Conservation (phyloP, 202 grass and related monocot genomes). For the Miscanthus sacchariflorus region DNA sequence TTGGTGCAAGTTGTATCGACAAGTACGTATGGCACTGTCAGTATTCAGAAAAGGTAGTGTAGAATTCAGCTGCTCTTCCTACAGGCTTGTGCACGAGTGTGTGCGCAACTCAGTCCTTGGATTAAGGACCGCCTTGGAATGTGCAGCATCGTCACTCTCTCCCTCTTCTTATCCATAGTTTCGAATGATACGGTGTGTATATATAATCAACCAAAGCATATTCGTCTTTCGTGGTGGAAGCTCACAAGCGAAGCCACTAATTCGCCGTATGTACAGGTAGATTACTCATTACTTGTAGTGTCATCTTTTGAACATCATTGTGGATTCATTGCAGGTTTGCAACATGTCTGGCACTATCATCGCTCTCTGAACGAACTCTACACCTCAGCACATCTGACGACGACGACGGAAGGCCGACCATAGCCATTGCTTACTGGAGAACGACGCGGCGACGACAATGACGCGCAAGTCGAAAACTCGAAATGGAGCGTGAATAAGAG, state of each 20-base stretch:
- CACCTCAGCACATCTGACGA: constrained; percentile 29
- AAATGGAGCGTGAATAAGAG: not conserved
- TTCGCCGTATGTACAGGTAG: not conserved
- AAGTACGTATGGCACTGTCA: not conserved
- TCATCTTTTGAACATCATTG: constrained; percentile 4
- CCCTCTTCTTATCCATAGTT: not conserved
- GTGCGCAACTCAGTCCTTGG: constrained; percentile 12
- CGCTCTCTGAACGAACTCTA: not conserved
- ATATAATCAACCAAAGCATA: not conserved
- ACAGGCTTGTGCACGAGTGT: constrained; percentile 35
- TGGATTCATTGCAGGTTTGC: constrained; percentile 6
- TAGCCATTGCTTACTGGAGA: not conserved
- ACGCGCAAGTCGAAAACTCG: not conserved
- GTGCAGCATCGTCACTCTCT: constrained; percentile 3
- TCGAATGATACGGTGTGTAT: not conserved
- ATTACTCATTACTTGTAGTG: not conserved
- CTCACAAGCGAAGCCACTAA: constrained; percentile 25
- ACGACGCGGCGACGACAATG: constrained; percentile 9
- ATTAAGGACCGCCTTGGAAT: constrained; percentile 47
- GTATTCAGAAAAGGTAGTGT: constrained; percentile 20
- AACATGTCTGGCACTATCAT: constrained; percentile 13
- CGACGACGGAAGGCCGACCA: no score
- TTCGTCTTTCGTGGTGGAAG: constrained; percentile 23
- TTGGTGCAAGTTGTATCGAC: constrained; percentile 22
- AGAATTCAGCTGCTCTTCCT: not conserved